Conservation (phyloP, 2,329 filamentous ascomycete species). For the Diplodia scrobiculata region DNA sequence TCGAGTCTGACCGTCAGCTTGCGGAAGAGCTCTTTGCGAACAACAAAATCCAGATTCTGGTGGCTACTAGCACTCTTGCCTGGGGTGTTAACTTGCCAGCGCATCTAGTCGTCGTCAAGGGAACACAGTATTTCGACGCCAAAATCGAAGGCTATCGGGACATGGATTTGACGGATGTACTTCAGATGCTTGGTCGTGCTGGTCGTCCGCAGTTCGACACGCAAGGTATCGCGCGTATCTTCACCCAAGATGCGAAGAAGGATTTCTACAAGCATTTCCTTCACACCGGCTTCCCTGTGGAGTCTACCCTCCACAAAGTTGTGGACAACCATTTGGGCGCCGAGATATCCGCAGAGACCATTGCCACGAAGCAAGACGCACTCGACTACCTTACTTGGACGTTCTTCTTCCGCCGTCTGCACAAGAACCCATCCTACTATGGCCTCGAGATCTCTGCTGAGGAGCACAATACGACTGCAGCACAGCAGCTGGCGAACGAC, state of each 20-base stretch:
- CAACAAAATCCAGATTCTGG: slow-evolving; percentile 96
- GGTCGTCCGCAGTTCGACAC: slow-evolving; percentile 95
- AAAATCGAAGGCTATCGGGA: slow-evolving; percentile 98
- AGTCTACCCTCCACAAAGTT: slow-evolving; percentile 93
- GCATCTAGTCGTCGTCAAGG: slow-evolving; percentile 95
- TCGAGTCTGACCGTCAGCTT: slow-evolving; percentile 88
- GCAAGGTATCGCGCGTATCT: slow-evolving; percentile 93
- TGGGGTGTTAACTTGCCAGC: slow-evolving; percentile 98
- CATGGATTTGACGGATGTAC: slow-evolving; percentile 96
- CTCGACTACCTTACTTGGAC: slow-evolving; percentile 98
- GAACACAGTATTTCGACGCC: slow-evolving; percentile 96
- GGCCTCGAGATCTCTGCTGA: slow-evolving; percentile 91
- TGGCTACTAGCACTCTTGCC: slow-evolving; percentile 92
- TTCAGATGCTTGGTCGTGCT: slow-evolving; percentile 96
- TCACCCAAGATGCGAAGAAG: slow-evolving; percentile 96
- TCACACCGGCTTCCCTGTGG: slow-evolving; percentile 95
- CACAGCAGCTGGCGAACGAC: slow-evolving; percentile 85
- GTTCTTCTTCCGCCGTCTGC: slow-evolving; percentile 94
- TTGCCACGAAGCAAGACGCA: slow-evolving; percentile 92
- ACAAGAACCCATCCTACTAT: slow-evolving; percentile 99
- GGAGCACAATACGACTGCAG: slow-evolving; percentile 82
- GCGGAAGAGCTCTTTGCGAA: slow-evolving; percentile 93
- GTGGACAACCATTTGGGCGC: slow-evolving; percentile 95
- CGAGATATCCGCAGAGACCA: slow-evolving; percentile 90
- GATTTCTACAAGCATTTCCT: slow-evolving; percentile 99